These are phyloP conservation scores for Didymella pomorum DNA, from an alignment of 2,329 filamentous ascomycete species.

Conservation along the genomic window DNA sequence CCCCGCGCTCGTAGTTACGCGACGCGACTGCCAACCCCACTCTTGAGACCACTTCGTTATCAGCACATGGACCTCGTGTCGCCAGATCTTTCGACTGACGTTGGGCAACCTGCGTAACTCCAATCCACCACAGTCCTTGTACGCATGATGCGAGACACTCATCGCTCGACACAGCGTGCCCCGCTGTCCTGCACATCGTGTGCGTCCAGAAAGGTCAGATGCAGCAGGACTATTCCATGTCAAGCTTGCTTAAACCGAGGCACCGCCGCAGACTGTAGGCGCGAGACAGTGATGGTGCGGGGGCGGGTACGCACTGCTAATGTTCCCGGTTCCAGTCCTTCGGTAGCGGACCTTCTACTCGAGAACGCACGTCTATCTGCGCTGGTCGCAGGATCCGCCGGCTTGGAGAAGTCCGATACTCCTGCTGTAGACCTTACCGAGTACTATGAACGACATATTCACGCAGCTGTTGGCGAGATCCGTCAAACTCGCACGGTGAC, in stretches of 20 bases:
- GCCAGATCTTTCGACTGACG: neutral
- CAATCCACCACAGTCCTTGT: neutral
- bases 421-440: neutral
- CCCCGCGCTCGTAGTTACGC: neutral
- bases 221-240: neutral
- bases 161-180: neutral
- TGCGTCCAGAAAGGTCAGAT: neutral
- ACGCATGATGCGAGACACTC: neutral
- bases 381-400: neutral
- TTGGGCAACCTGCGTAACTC: neutral
- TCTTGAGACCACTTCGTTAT: neutral
- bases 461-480: neutral
- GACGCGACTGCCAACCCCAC: neutral
- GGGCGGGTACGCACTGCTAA: neutral
- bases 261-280: neutral
- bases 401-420: neutral
- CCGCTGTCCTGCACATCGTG: neutral
- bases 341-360: neutral
- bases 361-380: neutral
- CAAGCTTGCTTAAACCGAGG: neutral
- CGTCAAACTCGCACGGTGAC: neutral
- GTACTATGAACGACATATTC: neutral
- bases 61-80: neutral
- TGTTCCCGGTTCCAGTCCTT: neutral
- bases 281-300: neutral